Conservation (phyloP, 202 grass and related monocot species). For the Saccharum hybrid region DNA sequence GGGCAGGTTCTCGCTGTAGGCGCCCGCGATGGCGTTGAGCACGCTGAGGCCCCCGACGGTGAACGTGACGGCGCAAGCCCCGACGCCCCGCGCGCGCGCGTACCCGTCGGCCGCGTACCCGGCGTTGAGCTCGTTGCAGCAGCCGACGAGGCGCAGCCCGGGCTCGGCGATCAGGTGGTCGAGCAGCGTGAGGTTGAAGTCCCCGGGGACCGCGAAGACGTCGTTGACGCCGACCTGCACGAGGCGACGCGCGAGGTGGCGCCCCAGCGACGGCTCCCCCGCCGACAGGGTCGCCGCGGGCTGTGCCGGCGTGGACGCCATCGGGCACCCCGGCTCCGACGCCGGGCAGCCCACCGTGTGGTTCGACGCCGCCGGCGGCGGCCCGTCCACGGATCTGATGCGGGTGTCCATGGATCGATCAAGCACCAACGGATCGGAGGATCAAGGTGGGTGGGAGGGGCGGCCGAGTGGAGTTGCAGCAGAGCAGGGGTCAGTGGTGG, state of each 20-base stretch:
- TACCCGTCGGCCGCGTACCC: constrained; percentile 92
- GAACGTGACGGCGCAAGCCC: constrained; percentile 80
- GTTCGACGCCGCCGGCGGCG: too few relatives aligned
- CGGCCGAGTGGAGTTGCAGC: too few relatives aligned
- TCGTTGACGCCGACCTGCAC: constrained; percentile 74
- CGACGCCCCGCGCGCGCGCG: constrained; percentile 70
- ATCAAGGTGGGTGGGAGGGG: too few relatives aligned
- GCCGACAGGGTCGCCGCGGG: background rate
- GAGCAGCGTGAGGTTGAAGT: constrained; percentile 90
- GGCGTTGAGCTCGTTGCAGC: constrained; percentile 95
- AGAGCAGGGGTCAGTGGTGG: too few relatives aligned
- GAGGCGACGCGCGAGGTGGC: constrained; percentile 76
- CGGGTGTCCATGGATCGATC: too few relatives aligned
- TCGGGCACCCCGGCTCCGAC: too few relatives aligned
- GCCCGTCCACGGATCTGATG: too few relatives aligned
- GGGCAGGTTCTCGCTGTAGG: constrained; percentile 92
- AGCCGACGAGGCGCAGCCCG: constrained; percentile 76
- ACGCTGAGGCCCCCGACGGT: constrained; percentile 90
- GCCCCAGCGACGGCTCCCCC: constrained; percentile 65
- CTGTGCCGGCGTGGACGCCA: too few relatives aligned
- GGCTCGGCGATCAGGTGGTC: constrained; percentile 86
- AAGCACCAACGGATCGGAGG: too few relatives aligned
- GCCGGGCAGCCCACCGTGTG: too few relatives aligned
- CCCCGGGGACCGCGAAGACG: constrained; percentile 85
- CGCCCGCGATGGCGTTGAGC: constrained; percentile 87